Conservation (phyloP, 2,329 filamentous ascomycete genomes). For the Neopestalotiopsis rosae region DNA sequence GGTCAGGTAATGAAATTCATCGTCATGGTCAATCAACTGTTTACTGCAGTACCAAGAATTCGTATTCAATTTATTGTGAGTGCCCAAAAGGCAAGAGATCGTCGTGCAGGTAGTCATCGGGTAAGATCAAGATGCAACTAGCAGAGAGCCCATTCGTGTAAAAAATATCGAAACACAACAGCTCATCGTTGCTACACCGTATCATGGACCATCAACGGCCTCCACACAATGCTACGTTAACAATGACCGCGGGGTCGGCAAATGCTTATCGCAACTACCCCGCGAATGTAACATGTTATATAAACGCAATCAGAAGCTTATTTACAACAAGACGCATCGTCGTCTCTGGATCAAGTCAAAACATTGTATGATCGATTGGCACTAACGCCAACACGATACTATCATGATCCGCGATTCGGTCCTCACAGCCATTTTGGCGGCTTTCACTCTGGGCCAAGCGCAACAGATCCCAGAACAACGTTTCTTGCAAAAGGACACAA, state of each 20-base stretch:
- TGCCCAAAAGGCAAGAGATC: neutral
- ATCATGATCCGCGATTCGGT: neutral
- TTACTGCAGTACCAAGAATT: neutral
- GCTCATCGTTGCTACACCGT: neutral
- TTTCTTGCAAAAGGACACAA: neutral
- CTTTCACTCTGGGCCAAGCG: neutral
- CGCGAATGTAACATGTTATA: neutral
- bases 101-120: neutral
- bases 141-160: neutral
- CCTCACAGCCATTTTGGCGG: neutral
- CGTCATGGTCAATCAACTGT: neutral
- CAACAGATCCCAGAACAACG: neutral
- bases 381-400: neutral
- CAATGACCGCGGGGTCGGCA: neutral
- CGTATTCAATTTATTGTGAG: neutral
- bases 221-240: neutral
- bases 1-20: neutral
- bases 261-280: slow-evolving; percentile 8
- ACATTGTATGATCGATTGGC: neutral
- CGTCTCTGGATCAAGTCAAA: neutral
- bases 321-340: neutral
- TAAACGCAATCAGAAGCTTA: neutral
- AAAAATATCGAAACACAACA: neutral
- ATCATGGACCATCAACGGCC: slow-evolving; percentile 3
- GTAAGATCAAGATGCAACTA: neutral